Evolutionary conservation across 2,329 filamentous ascomycete genomes (phyloP).

Genomic region (Pseudophaeomoniella oleicola): DNA sequence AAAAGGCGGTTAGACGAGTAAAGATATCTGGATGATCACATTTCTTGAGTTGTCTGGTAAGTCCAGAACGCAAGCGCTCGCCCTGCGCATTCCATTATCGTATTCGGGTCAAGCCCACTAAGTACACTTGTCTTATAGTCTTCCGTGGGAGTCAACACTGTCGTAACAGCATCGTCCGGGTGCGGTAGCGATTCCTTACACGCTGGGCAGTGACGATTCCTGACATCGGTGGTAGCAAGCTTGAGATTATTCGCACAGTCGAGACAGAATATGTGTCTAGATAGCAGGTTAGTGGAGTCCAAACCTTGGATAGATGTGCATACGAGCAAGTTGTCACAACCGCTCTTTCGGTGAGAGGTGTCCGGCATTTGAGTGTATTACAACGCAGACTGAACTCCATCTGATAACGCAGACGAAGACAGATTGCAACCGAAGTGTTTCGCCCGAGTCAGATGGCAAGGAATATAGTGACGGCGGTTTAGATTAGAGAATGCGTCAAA

Average conservation of each 20-base stretch:
- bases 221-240: conserved; percentile 40
- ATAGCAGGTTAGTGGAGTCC: conserved; percentile 5
- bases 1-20: conserved; percentile 5
- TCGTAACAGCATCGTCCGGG: conserved; percentile 59
- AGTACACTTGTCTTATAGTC: conserved; percentile 82
- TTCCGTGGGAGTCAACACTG: conserved; percentile 62
- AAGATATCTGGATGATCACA: conserved; percentile 37
- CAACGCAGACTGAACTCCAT: conserved; percentile 70
- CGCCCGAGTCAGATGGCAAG: too few relatives aligned
- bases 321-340: conserved; percentile 84
- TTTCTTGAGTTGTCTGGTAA: conserved; percentile 73
- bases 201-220: conserved; percentile 54
- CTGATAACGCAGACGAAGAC: conserved; percentile 1
- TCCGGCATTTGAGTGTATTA: conserved; percentile 65
- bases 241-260: conserved; percentile 54
- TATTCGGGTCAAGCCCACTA: conserved; percentile 64
- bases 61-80: conserved; percentile 71
- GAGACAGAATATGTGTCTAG: conserved; percentile 72
- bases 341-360: conserved; percentile 52
- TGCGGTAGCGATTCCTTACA: conserved; percentile 55
- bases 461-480: too few relatives aligned
- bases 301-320: conserved; percentile 10
- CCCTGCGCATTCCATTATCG: conserved; percentile 76
- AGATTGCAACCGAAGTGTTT: too few relatives aligned
- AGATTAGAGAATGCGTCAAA: too few relatives aligned